phyloP scores from a whole-genome alignment of 441 rosid genomes.

The Geranium incanum region DNA sequence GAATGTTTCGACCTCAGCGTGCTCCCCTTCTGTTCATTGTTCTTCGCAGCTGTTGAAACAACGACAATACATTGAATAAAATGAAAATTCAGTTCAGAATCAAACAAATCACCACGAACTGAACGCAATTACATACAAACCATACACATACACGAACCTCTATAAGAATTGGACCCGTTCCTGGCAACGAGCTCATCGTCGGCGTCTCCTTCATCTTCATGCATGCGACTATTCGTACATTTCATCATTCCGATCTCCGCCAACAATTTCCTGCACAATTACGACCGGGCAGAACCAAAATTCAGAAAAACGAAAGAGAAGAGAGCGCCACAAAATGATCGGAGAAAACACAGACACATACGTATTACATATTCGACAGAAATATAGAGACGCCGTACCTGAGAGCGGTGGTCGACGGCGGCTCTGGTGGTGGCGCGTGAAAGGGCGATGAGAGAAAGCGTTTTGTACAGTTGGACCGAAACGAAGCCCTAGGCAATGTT shows the following conservation, averaged over 20 bases:
- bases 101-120: not conserved
- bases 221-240: not conserved
- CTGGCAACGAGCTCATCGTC: conserved; percentile 1
- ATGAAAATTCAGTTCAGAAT: not conserved
- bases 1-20: conserved; percentile 48
- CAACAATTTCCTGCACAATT: not conserved
- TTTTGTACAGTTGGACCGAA: not conserved
- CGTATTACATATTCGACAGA: not conserved
- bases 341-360: not conserved
- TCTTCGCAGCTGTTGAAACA: conserved; percentile 24
- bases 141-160: conserved; percentile 4
- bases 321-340: not conserved
- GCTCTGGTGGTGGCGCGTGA: not conserved
- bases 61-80: not conserved
- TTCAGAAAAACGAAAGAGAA: not conserved
- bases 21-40: conserved; percentile 29
- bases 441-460: not conserved
- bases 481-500: conserved; percentile 4
- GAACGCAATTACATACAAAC: not conserved
- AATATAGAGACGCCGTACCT: not conserved
- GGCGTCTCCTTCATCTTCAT: conserved; percentile 1
- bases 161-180: not conserved
- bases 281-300: not conserved
- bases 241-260: not conserved
- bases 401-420: not conserved